These are phyloP conservation scores for Curvularia sp. DNA, from an alignment of 2,329 filamentous ascomycete genomes.

Conservation along the genomic window DNA sequence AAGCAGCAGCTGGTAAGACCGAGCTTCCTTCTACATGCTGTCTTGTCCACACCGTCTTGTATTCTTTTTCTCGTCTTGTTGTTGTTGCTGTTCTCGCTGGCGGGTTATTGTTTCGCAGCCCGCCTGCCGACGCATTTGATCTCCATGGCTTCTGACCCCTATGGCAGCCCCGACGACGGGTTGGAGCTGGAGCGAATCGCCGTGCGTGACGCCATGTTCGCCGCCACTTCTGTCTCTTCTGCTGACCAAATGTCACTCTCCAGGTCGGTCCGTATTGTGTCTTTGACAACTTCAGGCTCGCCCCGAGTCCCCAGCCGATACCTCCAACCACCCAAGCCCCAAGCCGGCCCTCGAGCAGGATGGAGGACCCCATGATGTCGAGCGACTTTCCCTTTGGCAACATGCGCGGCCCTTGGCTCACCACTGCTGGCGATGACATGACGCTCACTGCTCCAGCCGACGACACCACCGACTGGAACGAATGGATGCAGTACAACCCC, in stretches of 20 bases:
- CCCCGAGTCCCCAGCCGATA: slow-evolving; percentile 28
- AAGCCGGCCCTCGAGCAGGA: slow-evolving; percentile 25
- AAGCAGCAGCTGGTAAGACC: slow-evolving; percentile 26
- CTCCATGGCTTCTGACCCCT: slow-evolving; percentile 36
- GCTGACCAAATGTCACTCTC: slow-evolving; percentile 37
- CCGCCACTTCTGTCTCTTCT: slow-evolving; percentile 12
- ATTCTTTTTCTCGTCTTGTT: slow-evolving; percentile 8
- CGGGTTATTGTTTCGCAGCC: slow-evolving; percentile 3
- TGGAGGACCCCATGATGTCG: slow-evolving; percentile 48
- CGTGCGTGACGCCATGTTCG: slow-evolving; percentile 41
- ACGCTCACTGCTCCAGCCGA: slow-evolving; percentile 41
- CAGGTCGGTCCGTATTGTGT: slow-evolving; percentile 52
- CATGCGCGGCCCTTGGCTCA: slow-evolving; percentile 47
- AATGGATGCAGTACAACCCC: slow-evolving; percentile 59
- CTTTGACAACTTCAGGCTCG: slow-evolving; percentile 46
- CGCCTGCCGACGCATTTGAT: neutral
- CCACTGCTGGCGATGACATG: slow-evolving; percentile 45
- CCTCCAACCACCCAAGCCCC: slow-evolving; percentile 16
- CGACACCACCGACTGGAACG: slow-evolving; percentile 53
- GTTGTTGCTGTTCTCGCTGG: neutral
- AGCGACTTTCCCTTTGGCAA: slow-evolving; percentile 44
- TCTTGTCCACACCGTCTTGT: slow-evolving; percentile 3
- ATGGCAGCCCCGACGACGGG: slow-evolving; percentile 44
- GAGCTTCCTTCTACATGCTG: slow-evolving; percentile 10
- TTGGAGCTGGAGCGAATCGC: slow-evolving; percentile 50